Percentiles rank a stretch among this genome's conserved stretches.
These are phyloP conservation scores for Aspergillus mulundensis DNA, from an alignment of 495 filamentous ascomycete genomes.

Conservation along the genomic window DNA sequence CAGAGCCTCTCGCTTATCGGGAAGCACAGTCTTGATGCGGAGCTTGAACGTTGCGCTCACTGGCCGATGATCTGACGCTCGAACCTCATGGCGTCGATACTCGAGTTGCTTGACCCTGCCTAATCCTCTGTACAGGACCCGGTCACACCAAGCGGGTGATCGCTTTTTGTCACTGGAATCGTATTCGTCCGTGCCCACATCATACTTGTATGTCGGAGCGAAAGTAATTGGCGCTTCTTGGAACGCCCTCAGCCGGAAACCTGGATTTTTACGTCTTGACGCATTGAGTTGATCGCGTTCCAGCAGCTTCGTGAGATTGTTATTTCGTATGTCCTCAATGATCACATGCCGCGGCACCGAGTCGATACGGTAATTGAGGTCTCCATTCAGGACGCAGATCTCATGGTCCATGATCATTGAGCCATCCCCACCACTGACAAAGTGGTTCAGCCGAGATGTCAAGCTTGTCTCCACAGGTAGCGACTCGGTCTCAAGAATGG, in stretches of 20 bases:
- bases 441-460: constrained; percentile 63
- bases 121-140: constrained; percentile 78
- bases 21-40: constrained; percentile 72
- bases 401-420: constrained; percentile 97
- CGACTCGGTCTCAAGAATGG: constrained; percentile 74
- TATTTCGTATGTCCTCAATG: constrained; percentile 71
- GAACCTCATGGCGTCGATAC: constrained; percentile 83
- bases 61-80: constrained; percentile 87
- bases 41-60: constrained; percentile 82
- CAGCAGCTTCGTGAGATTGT: constrained; percentile 83
- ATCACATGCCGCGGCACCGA: constrained; percentile 92
- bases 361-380: constrained; percentile 98
- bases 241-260: constrained; percentile 82
- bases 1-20: constrained; percentile 55
- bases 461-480: constrained; percentile 64
- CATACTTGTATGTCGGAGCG: constrained; percentile 96
- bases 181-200: constrained; percentile 90
- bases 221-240: constrained; percentile 84
- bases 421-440: constrained; percentile 85
- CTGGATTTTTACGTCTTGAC: constrained; percentile 78
- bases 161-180: constrained; percentile 93
- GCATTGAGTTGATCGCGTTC: constrained; percentile 92
- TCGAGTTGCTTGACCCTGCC: constrained; percentile 82
- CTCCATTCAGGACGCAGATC: constrained; percentile 91
- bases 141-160: constrained; percentile 96